These are phyloP conservation scores for Calycina marina DNA, from an alignment of 2,329 filamentous ascomycete species.

Conservation along the genomic window DNA sequence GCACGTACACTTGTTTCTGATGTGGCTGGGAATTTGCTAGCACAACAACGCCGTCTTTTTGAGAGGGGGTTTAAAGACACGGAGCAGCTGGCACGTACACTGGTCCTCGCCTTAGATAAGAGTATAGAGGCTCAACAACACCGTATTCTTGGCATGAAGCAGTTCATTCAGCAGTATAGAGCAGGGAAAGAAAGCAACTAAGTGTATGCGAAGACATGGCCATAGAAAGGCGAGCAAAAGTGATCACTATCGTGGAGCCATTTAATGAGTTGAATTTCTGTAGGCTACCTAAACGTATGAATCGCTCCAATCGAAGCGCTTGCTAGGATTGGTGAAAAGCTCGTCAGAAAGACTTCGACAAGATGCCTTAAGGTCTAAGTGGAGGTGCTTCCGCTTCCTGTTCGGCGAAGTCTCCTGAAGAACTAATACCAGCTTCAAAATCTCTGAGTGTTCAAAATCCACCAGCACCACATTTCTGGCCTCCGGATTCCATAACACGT, in stretches of 20 bases:
- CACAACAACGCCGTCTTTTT: constrained; percentile 1
- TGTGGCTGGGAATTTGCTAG: constrained; percentile 1
- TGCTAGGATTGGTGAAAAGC: constrained; percentile 7
- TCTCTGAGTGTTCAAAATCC: neutral
- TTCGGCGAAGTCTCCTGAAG: neutral
- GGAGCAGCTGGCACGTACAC: neutral
- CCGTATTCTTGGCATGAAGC: constrained; percentile 4
- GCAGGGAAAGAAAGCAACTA: neutral
- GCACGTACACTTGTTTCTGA: constrained; percentile 1
- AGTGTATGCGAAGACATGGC: constrained; percentile 7
- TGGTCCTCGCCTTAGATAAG: neutral
- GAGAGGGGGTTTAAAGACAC: constrained; percentile 1
- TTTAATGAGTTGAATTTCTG: constrained; percentile 7
- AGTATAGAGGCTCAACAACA: neutral
- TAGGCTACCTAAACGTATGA: constrained; percentile 7
- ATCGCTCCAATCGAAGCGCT: constrained; percentile 7
- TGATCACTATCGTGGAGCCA: constrained; percentile 5
- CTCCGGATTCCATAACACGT: constrained; percentile 1
- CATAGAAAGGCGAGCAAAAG: constrained; percentile 6
- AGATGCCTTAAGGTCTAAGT: constrained; percentile 4
- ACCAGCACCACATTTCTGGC: neutral
- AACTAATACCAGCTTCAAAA: neutral
- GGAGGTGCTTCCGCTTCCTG: constrained; percentile 6
- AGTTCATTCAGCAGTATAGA: constrained; percentile 3
- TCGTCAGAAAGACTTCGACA: constrained; percentile 5